These are phyloP conservation scores for Kodamaea nitidulidarum DNA, from an alignment of 805 yeast genomes.

Conservation along the genomic window DNA sequence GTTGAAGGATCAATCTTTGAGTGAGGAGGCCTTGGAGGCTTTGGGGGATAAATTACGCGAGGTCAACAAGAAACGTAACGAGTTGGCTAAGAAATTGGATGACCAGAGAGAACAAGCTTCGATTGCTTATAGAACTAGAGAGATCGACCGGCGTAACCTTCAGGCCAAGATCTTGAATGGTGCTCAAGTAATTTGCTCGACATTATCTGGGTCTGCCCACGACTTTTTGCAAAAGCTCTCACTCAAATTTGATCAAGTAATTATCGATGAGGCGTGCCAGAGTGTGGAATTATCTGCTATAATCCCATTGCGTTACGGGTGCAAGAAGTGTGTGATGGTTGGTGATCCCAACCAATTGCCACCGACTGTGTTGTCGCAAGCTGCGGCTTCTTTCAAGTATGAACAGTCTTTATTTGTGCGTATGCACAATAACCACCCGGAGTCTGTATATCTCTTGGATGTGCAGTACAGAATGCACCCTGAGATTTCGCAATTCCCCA, in stretches of 20 bases:
- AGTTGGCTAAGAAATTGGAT: constrained; percentile 69
- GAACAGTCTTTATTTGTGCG: constrained; percentile 93
- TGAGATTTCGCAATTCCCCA: constrained; percentile 80
- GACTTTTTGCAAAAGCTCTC: constrained; percentile 73
- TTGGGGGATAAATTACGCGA: constrained; percentile 51
- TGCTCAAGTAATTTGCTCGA: constrained; percentile 86
- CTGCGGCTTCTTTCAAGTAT: constrained; percentile 73
- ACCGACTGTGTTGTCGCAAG: constrained; percentile 89
- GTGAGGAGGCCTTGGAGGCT: constrained; percentile 42
- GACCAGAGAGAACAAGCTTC: constrained; percentile 71
- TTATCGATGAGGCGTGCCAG: constrained; percentile 96
- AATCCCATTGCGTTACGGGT: constrained; percentile 89
- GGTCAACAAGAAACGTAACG: constrained; percentile 59
- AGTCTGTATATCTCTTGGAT: constrained; percentile 67
- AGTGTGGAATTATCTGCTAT: constrained; percentile 90
- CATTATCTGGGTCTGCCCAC: constrained; percentile 92
- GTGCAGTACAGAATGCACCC: constrained; percentile 98
- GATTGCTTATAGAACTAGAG: constrained; percentile 67
- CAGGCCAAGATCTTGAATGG: constrained; percentile 68
- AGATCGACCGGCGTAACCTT: constrained; percentile 67
- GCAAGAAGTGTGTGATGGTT: constrained; percentile 88
- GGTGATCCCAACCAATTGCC: constrained; percentile 99
- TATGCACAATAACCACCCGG: constrained; percentile 67
- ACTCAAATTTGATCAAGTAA: constrained; percentile 80
- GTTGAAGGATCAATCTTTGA: constrained; percentile 23